Percentiles rank a stretch among this genome's conserved stretches.
Conservation (phyloP, 176 grass and related monocot genomes). For the Pharus latifolius region DNA sequence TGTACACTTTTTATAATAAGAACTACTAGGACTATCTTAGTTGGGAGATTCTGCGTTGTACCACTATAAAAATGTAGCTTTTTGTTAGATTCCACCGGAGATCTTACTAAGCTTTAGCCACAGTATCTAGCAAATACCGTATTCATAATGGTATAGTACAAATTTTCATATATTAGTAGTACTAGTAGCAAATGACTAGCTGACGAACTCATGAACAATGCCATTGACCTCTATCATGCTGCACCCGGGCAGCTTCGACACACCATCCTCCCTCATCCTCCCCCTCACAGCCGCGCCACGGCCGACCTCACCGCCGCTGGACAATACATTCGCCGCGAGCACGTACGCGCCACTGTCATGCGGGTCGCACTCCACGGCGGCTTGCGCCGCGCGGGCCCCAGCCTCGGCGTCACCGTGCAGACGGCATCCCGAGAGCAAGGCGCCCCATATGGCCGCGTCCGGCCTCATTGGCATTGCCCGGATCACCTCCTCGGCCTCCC, state of each 20-base stretch:
- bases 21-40: too few species aligned
- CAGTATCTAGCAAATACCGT: too few species aligned
- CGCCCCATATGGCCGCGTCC: background rate
- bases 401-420: background rate
- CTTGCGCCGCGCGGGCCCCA: background rate
- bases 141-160: too few species aligned
- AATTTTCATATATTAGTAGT: too few species aligned
- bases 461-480: constrained; percentile 10
- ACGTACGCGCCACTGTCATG: constrained; percentile 2
- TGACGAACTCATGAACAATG: constrained; percentile 1
- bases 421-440: constrained; percentile 6
- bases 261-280: background rate
- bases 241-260: background rate
- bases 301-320: background rate
- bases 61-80: too few species aligned
- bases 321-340: background rate
- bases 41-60: too few species aligned
- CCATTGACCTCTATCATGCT: constrained; percentile 8
- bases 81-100: too few species aligned
- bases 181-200: too few species aligned
- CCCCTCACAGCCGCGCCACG: background rate
- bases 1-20: too few species aligned
- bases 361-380: background rate
- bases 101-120: too few species aligned
- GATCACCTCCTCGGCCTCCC: constrained; percentile 1